Evolutionary conservation across 2,329 filamentous ascomycete species (phyloP).

Genomic region (Penicillium sp.): DNA sequence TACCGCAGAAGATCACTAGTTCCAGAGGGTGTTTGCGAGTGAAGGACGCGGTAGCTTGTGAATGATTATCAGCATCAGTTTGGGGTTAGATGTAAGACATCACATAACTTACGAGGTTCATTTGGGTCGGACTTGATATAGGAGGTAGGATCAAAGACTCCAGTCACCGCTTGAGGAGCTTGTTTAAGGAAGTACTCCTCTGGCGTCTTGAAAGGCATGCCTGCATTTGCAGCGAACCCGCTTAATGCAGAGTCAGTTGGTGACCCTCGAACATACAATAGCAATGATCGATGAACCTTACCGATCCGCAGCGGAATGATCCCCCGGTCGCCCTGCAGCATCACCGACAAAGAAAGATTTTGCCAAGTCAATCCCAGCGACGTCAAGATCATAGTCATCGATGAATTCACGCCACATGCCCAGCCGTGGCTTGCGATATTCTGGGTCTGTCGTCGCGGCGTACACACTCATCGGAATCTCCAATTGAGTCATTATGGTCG

Average conservation of each 20-base stretch:
- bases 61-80: slow-evolving; percentile 3
- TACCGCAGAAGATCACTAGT: slow-evolving; percentile 81
- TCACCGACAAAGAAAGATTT: slow-evolving; percentile 86
- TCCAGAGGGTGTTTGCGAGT: slow-evolving; percentile 66
- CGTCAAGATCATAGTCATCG: slow-evolving; percentile 58
- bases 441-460: slow-evolving; percentile 78
- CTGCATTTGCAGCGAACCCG: slow-evolving; percentile 81
- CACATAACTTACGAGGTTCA: slow-evolving; percentile 34
- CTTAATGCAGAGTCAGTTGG: slow-evolving; percentile 43
- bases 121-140: slow-evolving; percentile 46
- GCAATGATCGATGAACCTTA: slow-evolving; percentile 31
- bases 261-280: slow-evolving; percentile 7
- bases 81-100: not conserved
- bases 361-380: slow-evolving; percentile 62
- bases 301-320: slow-evolving; percentile 62
- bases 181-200: slow-evolving; percentile 86
- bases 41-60: slow-evolving; percentile 34
- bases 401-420: slow-evolving; percentile 82
- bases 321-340: slow-evolving; percentile 60
- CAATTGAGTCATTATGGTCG: slow-evolving; percentile 61
- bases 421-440: slow-evolving; percentile 77
- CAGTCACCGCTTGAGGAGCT: slow-evolving; percentile 60
- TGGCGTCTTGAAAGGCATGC: slow-evolving; percentile 76
- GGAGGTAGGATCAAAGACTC: slow-evolving; percentile 67
- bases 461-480: slow-evolving; percentile 77